phyloP scores from a whole-genome alignment of 169 alveolate genomes.

The Eimeria sp. region DNA sequence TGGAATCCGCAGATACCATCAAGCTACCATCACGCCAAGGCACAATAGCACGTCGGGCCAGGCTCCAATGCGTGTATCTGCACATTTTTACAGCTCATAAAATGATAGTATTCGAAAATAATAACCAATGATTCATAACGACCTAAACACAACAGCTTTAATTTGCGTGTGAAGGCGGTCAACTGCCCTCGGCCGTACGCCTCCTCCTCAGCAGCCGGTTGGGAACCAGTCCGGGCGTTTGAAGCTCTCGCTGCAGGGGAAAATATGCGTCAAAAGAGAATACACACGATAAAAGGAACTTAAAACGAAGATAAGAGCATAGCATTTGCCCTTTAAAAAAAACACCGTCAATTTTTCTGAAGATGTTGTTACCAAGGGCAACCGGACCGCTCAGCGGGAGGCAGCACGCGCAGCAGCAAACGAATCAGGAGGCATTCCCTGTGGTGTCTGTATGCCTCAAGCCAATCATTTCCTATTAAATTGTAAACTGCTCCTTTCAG shows the following conservation, averaged over 20 bases:
- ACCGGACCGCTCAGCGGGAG: not conserved
- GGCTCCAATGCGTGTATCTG: not conserved
- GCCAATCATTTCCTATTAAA: not conserved
- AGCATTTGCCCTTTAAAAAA: not conserved
- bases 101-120: too few species aligned
- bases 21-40: not conserved
- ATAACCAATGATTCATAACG: not conserved
- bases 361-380: not conserved
- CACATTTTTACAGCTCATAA: not conserved
- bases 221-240: not conserved
- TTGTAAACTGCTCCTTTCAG: too few species aligned
- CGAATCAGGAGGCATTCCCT: not conserved
- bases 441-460: not conserved
- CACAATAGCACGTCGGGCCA: not conserved
- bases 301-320: not conserved
- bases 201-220: not conserved
- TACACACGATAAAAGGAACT: not conserved
- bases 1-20: not conserved
- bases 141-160: not conserved
- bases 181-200: not conserved
- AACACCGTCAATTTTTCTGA: not conserved
- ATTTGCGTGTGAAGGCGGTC: not conserved
- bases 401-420: not conserved
- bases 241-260: not conserved
- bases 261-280: too few species aligned